Percentiles rank a stretch among this genome's conserved stretches.
phyloP scores from a whole-genome alignment of 2,329 filamentous ascomycete genomes.

The Pseudogymnoascus destructans region DNA sequence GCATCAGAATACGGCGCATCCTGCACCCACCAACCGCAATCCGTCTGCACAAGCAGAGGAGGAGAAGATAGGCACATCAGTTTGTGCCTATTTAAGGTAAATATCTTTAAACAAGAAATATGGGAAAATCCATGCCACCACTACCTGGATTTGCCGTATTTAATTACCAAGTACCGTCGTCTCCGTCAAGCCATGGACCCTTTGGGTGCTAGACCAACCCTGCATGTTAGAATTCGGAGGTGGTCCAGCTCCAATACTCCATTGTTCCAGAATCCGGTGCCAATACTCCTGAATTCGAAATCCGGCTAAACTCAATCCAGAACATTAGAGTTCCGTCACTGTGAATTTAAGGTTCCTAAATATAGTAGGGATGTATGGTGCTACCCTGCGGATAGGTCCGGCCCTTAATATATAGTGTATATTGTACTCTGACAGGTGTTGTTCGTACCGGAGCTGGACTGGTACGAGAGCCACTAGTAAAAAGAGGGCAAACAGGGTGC shows the following conservation, averaged over 20 bases:
- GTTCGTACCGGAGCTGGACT: neutral
- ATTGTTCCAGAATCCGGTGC: neutral
- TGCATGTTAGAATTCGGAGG: neutral
- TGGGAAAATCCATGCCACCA: neutral
- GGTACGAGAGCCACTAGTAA: neutral
- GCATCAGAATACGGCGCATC: neutral
- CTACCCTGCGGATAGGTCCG: too few species aligned
- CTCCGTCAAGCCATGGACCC: neutral
- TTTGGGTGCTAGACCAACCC: neutral
- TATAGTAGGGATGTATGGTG: too few species aligned
- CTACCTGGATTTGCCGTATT: neutral
- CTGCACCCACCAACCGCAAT: neutral
- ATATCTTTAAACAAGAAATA: neutral
- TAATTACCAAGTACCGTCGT: neutral
- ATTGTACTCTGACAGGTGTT: neutral
- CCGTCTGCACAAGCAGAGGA: neutral
- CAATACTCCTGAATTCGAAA: neutral
- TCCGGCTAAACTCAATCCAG: too few species aligned
- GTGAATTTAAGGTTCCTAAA: too few species aligned
- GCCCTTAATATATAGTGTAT: too few species aligned
- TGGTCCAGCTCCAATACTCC: neutral
- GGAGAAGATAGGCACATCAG: too few species aligned
- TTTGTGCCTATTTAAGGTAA: too few species aligned
- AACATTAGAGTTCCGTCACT: too few species aligned
- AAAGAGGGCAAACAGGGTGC: neutral